phyloP scores from a whole-genome alignment of 345 rosid species.

The Durio zibethinus region DNA sequence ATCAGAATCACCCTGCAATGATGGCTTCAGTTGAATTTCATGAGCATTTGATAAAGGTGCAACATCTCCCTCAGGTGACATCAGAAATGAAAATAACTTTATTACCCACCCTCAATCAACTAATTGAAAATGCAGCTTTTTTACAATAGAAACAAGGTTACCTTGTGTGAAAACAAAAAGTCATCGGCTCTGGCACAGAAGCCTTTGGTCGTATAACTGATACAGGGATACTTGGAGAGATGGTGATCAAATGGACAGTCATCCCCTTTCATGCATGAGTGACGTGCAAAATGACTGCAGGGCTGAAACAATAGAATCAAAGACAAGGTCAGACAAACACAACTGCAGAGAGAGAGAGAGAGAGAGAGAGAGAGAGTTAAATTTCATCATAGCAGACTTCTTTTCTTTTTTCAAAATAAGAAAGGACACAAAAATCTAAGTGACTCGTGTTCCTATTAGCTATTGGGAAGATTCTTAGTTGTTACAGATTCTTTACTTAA shows the following conservation, averaged over 20 bases:
- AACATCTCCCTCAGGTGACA: conserved; percentile 33
- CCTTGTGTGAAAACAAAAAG: conserved; percentile 91
- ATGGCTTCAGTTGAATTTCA: conserved; percentile 24
- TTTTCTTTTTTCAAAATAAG: background rate
- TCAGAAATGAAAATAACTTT: conserved; percentile 21
- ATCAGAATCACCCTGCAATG: conserved; percentile 21
- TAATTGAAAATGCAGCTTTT: background rate
- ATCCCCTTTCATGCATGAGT: conserved; percentile 86
- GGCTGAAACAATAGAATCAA: conserved; percentile 59
- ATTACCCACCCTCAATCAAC: conserved; percentile 6
- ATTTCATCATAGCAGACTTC: background rate
- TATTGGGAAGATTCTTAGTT: background rate
- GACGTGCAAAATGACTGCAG: conserved; percentile 76
- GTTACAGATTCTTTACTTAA: conserved; percentile 5
- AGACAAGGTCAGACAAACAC: background rate
- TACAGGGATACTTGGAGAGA: conserved; percentile 81
- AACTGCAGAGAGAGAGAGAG: background rate
- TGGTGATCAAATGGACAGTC: conserved; percentile 88
- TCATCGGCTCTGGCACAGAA: conserved; percentile 65
- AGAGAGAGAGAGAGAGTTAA: background rate
- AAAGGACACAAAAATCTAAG: background rate
- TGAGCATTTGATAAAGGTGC: conserved; percentile 22
- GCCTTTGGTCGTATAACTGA: conserved; percentile 47
- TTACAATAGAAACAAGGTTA: conserved; percentile 27
- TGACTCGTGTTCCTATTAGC: background rate